Evolutionary conservation across 2,329 filamentous ascomycete genomes (phyloP).

Genomic region (Talaromyces sp.): DNA sequence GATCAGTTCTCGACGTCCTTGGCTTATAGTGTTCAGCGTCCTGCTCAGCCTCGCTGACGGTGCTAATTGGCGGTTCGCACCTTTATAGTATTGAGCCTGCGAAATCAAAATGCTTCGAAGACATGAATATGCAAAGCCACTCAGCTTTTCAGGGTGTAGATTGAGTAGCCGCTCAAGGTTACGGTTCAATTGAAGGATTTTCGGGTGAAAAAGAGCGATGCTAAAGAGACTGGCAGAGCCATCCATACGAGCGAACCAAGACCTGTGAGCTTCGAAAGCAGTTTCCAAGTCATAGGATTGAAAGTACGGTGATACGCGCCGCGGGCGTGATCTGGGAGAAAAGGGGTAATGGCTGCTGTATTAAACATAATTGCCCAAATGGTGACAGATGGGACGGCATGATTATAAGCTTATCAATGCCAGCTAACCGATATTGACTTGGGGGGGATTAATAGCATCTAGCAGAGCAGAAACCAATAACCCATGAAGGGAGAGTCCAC

Average conservation of each 20-base stretch:
- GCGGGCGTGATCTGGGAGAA: background rate
- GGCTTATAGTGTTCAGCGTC: constrained; percentile 38
- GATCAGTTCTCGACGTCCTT: constrained; percentile 45
- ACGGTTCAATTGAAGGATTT: background rate
- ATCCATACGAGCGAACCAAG: background rate
- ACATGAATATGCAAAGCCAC: background rate
- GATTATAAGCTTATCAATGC: background rate
- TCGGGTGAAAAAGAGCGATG: background rate
- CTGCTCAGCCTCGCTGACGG: constrained; percentile 24
- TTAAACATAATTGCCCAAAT: background rate
- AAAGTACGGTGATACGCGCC: background rate
- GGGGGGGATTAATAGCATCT: background rate
- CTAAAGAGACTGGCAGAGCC: background rate
- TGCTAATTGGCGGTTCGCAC: constrained; percentile 19
- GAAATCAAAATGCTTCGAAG: background rate
- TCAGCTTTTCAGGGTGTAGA: background rate
- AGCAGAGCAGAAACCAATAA: background rate
- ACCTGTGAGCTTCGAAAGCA: background rate
- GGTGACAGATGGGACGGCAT: background rate
- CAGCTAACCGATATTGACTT: background rate
- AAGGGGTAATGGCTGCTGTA: background rate
- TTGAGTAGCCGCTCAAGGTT: background rate
- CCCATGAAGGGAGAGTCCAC: background rate
- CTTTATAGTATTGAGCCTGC: background rate
- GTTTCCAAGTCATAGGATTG: background rate